A percentile compares a stretch with the other conserved stretches of the same genome.
These are phyloP conservation scores for Penicillium goetzii DNA, from an alignment of 495 filamentous ascomycete genomes.

Conservation along the genomic window DNA sequence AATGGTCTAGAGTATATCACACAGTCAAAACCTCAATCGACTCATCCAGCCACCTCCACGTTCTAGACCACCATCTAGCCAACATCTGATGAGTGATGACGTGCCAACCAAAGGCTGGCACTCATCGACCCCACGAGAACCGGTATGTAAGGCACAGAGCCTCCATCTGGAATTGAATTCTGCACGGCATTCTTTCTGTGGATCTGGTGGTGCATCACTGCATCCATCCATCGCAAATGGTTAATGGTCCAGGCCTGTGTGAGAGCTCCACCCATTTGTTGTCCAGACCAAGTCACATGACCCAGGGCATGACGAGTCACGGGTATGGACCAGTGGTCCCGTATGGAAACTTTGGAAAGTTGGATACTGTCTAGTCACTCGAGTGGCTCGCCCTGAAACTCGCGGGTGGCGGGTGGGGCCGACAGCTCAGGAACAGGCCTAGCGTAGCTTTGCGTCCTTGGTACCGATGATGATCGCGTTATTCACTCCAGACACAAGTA, in stretches of 20 bases:
- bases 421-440: conserved; percentile 46
- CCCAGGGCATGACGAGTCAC: conserved; percentile 2
- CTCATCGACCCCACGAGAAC: background rate
- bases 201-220: background rate
- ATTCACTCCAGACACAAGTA: background rate
- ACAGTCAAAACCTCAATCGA: background rate
- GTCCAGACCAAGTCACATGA: conserved; percentile 10
- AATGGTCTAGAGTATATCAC: background rate
- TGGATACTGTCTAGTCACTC: background rate
- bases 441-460: conserved; percentile 27
- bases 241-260: background rate
- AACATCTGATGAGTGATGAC: conserved; percentile 10
- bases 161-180: background rate
- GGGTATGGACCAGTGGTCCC: background rate
- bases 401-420: conserved; percentile 17
- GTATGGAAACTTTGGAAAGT: background rate
- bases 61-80: conserved; percentile 6
- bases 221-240: too few relatives aligned
- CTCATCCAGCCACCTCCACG: background rate
- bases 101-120: background rate
- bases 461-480: conserved; percentile 25
- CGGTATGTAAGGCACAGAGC: background rate
- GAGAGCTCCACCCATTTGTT: background rate
- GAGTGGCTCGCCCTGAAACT: background rate
- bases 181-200: background rate